These are phyloP conservation scores for Astragalus membranaceus DNA, from an alignment of 306 rosid genomes.

Conservation along the genomic window DNA sequence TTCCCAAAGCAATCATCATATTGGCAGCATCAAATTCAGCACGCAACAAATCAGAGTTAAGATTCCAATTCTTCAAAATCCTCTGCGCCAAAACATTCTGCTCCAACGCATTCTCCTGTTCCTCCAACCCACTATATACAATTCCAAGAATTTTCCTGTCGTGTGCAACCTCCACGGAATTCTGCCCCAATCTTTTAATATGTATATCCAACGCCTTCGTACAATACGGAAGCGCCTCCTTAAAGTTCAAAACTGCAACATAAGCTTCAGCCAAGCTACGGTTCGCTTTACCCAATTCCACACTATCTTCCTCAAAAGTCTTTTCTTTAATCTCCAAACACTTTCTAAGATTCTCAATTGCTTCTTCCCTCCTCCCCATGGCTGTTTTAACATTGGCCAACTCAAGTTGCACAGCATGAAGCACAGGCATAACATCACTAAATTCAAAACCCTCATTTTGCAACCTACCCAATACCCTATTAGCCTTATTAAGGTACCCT, in stretches of 20 bases:
- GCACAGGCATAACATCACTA: constrained; percentile 66
- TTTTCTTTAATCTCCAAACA: constrained; percentile 81
- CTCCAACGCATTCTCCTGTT: constrained; percentile 84
- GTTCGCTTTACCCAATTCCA: constrained; percentile 63
- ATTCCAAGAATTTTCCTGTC: constrained; percentile 81
- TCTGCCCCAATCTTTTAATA: constrained; percentile 50
- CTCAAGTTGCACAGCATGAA: constrained; percentile 83
- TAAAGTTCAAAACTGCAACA: constrained; percentile 67
- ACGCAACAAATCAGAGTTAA: constrained; percentile 57
- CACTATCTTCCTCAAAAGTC: constrained; percentile 65
- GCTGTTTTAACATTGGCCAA: constrained; percentile 78
- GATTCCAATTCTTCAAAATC: constrained; percentile 85
- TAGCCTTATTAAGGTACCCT: constrained; percentile 74
- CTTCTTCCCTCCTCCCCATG: constrained; percentile 95
- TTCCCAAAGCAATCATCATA: constrained; percentile 83
- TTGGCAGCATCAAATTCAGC: constrained; percentile 86
- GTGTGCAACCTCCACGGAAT: constrained; percentile 78
- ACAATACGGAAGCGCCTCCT: constrained; percentile 64
- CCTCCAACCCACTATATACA: constrained; percentile 77
- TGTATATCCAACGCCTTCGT: constrained; percentile 82
- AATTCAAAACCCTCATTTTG: constrained; percentile 43
- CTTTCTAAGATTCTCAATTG: constrained; percentile 62
- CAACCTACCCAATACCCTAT: constrained; percentile 59
- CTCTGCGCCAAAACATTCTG: constrained; percentile 68
- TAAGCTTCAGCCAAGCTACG: constrained; percentile 78